Evolutionary conservation across 108 stramenopile genomes (phyloP).

Genomic region (Cyclotella choctawhatcheeana): DNA sequence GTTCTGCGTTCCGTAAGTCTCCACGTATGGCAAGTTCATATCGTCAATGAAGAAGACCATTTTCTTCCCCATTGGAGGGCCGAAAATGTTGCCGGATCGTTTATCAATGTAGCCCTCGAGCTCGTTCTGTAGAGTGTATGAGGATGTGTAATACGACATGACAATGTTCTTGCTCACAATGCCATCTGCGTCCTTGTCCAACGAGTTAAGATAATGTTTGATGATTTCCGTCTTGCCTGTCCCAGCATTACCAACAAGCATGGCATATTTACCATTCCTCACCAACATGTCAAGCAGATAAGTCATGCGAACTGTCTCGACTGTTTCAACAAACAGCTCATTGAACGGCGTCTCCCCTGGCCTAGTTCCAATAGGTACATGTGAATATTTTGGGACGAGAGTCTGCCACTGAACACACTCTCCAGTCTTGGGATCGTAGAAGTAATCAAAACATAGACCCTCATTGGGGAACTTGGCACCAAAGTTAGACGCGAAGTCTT

Average conservation of each 20-base stretch:
- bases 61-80: slow-evolving; percentile 85
- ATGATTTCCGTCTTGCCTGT: slow-evolving; percentile 92
- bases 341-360: slow-evolving; percentile 84
- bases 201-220: slow-evolving; percentile 69
- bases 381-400: slow-evolving; percentile 66
- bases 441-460: slow-evolving; percentile 83
- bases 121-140: slow-evolving; percentile 74
- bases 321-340: slow-evolving; percentile 81
- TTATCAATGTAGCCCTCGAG: slow-evolving; percentile 89
- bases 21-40: slow-evolving; percentile 92
- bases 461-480: slow-evolving; percentile 77
- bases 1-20: slow-evolving; percentile 93
- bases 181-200: slow-evolving; percentile 83
- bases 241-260: slow-evolving; percentile 90
- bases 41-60: slow-evolving; percentile 89
- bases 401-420: slow-evolving; percentile 65
- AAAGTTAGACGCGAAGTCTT: slow-evolving; percentile 65
- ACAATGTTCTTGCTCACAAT: slow-evolving; percentile 81
- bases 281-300: slow-evolving; percentile 80
- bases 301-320: slow-evolving; percentile 85
- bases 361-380: slow-evolving; percentile 77
- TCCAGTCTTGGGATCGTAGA: slow-evolving; percentile 61
- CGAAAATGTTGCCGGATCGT: slow-evolving; percentile 81
- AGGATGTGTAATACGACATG: slow-evolving; percentile 91
- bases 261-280: slow-evolving; percentile 73